phyloP scores from a whole-genome alignment of 805 yeast species.

The Ogataea ramenticola region DNA sequence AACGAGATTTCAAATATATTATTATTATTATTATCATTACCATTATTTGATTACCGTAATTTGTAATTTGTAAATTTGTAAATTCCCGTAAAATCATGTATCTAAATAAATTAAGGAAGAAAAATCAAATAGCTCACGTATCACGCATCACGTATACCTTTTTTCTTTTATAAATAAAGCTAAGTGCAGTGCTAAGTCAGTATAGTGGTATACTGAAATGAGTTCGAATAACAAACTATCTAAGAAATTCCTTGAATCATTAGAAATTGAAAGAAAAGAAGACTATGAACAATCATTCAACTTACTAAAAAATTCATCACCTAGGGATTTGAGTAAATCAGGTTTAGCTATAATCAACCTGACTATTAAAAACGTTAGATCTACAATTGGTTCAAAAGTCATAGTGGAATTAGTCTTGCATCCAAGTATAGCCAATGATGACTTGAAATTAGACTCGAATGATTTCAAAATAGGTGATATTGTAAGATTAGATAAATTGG shows the following conservation, averaged over 20 bases:
- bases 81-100: too few relatives aligned
- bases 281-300: slow-evolving; percentile 42
- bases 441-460: slow-evolving; percentile 31
- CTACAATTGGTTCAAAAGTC: slow-evolving; percentile 75
- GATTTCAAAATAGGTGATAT: slow-evolving; percentile 70
- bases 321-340: slow-evolving; percentile 56
- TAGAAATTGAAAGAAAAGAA: slow-evolving; percentile 41
- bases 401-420: slow-evolving; percentile 58
- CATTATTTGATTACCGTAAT: too few relatives aligned
- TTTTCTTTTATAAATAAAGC: too few relatives aligned
- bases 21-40: too few relatives aligned
- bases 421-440: slow-evolving; percentile 30
- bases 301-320: slow-evolving; percentile 41
- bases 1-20: background rate
- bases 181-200: too few relatives aligned
- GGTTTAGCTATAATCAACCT: slow-evolving; percentile 77
- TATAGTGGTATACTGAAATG: too few relatives aligned
- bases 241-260: slow-evolving; percentile 28
- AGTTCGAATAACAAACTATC: slow-evolving; percentile 22
- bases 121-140: too few relatives aligned
- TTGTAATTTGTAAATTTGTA: too few relatives aligned
- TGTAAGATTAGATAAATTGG: slow-evolving; percentile 50
- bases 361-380: slow-evolving; percentile 48
- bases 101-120: too few relatives aligned
- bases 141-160: too few relatives aligned